Conservation (phyloP, 1,139 yeast species). For the Saccharomyces hybrid region DNA sequence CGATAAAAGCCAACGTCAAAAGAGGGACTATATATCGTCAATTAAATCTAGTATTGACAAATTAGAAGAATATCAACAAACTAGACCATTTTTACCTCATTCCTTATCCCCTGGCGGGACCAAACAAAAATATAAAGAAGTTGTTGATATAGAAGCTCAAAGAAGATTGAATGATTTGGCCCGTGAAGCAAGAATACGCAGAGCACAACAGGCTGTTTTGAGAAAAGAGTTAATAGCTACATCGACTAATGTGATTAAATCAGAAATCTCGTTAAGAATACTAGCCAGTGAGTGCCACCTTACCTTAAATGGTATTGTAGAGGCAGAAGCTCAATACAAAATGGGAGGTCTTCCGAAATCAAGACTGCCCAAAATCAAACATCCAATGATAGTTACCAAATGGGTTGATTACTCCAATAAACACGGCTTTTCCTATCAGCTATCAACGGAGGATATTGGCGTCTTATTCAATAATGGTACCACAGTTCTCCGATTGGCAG, state of each 20-base stretch:
- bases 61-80: constrained; percentile 6
- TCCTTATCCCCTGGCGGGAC: constrained; percentile 92
- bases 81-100: constrained; percentile 60
- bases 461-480: constrained; percentile 80
- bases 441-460: constrained; percentile 88
- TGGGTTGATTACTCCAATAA: constrained; percentile 98
- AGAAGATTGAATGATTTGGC: constrained; percentile 30
- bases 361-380: constrained; percentile 37
- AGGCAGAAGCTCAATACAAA: constrained; percentile 38
- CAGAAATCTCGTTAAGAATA: constrained; percentile 34
- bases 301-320: constrained; percentile 37
- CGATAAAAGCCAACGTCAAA: constrained; percentile 42
- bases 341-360: constrained; percentile 33
- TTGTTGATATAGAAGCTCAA: constrained; percentile 34
- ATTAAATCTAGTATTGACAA: constrained; percentile 7
- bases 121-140: constrained; percentile 76
- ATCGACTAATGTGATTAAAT: constrained; percentile 28
- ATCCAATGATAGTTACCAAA: constrained; percentile 74
- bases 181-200: constrained; percentile 30
- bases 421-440: constrained; percentile 90
- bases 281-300: constrained; percentile 39
- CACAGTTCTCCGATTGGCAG: constrained; percentile 63
- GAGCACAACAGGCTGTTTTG: constrained; percentile 30
- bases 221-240: constrained; percentile 29
- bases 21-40: constrained; percentile 2